A percentile compares a stretch with the other conserved stretches of the same genome.
Evolutionary conservation across 2,329 filamentous ascomycete species (phyloP).

Genomic region (Lizonia empirigonia): DNA sequence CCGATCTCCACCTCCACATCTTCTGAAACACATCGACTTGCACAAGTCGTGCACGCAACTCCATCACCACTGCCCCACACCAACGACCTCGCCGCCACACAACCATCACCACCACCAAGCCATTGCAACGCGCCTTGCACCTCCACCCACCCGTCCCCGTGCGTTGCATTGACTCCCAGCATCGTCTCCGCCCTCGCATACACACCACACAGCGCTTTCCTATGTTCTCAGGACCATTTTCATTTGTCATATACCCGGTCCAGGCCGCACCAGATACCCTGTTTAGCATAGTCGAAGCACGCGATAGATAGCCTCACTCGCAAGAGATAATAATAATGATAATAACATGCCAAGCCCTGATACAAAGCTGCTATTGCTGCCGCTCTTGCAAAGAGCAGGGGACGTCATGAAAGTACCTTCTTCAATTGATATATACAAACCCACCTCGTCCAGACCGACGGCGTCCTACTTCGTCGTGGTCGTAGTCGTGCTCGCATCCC

Average conservation of each 20-base stretch:
- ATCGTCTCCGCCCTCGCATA: not conserved
- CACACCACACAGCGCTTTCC: too few species aligned
- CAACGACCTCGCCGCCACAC: not conserved
- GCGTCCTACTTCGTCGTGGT: not conserved
- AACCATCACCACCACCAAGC: not conserved
- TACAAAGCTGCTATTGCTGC: too few species aligned
- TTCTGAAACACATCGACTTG: not conserved
- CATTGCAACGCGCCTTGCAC: not conserved
- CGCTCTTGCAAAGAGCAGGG: too few species aligned
- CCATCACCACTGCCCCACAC: not conserved
- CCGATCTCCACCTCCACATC: slow-evolving; percentile 5
- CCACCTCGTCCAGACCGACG: not conserved
- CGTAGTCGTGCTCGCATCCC: not conserved
- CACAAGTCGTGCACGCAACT: not conserved
- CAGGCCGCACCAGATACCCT: slow-evolving; percentile 8
- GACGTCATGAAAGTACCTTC: too few species aligned
- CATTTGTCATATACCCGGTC: slow-evolving; percentile 16
- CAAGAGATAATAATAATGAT: not conserved
- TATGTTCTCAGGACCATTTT: slow-evolving; percentile 3
- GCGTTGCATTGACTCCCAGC: not conserved
- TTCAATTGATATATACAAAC: too few species aligned
- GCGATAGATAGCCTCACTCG: not conserved
- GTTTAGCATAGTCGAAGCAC: slow-evolving; percentile 1
- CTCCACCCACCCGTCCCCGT: not conserved
- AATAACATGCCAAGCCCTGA: too few species aligned